Evolutionary conservation across 2,329 filamentous ascomycete genomes (phyloP).

Genomic region (Diaporthe longicolla): DNA sequence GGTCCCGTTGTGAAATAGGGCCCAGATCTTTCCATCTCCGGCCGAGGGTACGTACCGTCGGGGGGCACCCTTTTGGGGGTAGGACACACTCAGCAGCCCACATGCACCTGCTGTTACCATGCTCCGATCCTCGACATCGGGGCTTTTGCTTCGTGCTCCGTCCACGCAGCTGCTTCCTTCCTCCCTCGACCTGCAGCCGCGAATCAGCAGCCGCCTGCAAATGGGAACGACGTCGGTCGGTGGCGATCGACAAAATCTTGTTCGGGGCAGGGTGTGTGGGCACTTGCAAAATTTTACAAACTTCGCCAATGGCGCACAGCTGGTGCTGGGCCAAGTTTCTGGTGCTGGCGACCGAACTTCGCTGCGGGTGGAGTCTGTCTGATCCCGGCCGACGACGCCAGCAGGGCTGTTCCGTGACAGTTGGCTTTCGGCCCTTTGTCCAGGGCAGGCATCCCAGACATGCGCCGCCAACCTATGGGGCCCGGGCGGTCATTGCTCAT

Average conservation of each 20-base stretch:
- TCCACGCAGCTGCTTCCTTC: slow-evolving; percentile 10
- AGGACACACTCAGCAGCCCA: neutral
- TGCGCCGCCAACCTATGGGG: slow-evolving; percentile 15
- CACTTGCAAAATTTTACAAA: slow-evolving; percentile 29
- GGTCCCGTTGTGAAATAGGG: slow-evolving; percentile 22
- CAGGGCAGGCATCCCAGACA: slow-evolving; percentile 39
- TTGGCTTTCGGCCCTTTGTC: slow-evolving; percentile 42
- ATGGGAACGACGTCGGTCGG: slow-evolving; percentile 38
- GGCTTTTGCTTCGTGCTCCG: slow-evolving; percentile 7
- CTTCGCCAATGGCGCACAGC: slow-evolving; percentile 37
- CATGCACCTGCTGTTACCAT: neutral
- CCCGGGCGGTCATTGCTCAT: slow-evolving; percentile 33
- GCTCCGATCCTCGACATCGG: slow-evolving; percentile 16
- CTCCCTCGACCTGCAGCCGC: slow-evolving; percentile 19
- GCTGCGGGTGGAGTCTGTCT: slow-evolving; percentile 33
- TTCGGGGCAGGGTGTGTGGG: slow-evolving; percentile 33
- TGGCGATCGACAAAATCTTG: slow-evolving; percentile 37
- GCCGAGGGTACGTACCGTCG: slow-evolving; percentile 20
- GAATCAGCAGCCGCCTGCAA: slow-evolving; percentile 19
- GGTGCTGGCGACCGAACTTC: slow-evolving; percentile 37
- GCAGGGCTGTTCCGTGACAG: slow-evolving; percentile 37
- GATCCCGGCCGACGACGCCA: slow-evolving; percentile 34
- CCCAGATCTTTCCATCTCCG: slow-evolving; percentile 19
- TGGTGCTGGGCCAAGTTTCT: slow-evolving; percentile 31
- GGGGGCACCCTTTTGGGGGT: neutral